Conservation (phyloP, 106 monocot genomes). For the Posidonia australis region DNA sequence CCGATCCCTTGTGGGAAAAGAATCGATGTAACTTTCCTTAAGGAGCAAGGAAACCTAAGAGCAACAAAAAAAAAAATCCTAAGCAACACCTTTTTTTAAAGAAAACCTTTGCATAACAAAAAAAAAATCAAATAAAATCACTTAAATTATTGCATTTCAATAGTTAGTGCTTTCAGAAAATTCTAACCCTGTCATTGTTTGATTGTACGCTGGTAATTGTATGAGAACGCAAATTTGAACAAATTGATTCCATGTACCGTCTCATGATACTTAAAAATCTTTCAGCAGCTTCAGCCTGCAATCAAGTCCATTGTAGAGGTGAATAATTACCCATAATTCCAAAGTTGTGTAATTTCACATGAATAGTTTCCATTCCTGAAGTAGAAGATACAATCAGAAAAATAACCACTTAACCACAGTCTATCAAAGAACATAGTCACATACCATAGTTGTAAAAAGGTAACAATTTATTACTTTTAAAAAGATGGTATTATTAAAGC, state of each 20-base stretch:
- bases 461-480: too few relatives aligned
- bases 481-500: too few relatives aligned
- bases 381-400: too few relatives aligned
- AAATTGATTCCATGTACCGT: conserved; percentile 47
- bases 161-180: not conserved
- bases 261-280: conserved; percentile 36
- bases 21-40: conserved; percentile 24
- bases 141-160: not conserved
- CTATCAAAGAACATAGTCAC: too few relatives aligned
- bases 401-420: too few relatives aligned
- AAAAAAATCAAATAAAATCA: not conserved
- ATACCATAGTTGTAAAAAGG: too few relatives aligned
- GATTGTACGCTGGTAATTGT: conserved; percentile 56
- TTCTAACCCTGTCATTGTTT: conserved; percentile 46
- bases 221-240: conserved; percentile 45
- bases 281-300: conserved; percentile 48
- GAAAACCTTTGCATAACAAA: too few relatives aligned
- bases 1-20: conserved; percentile 15
- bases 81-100: too few relatives aligned
- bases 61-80: not conserved
- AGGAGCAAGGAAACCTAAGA: conserved; percentile 23
- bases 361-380: too few relatives aligned
- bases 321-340: too few relatives aligned
- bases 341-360: too few relatives aligned
- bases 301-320: not conserved